phyloP scores from a whole-genome alignment of 164 flowering plant genomes.

The Euptelea pleiosperma region DNA sequence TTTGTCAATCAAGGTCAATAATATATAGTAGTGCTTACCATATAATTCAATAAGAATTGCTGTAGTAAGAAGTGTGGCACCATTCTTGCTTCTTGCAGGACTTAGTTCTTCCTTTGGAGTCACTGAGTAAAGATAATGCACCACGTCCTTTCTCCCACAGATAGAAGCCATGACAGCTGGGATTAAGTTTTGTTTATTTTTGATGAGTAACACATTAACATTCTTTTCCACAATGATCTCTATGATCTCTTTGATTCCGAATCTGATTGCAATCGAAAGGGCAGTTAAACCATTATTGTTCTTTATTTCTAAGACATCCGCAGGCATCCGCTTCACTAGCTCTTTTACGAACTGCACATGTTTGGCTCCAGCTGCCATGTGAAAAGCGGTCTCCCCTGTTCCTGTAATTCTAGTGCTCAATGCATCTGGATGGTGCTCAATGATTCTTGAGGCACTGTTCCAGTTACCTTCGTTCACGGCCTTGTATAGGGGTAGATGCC shows the following conservation, averaged over 20 bases:
- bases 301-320: too few relatives aligned
- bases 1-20: neutral
- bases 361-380: constrained; percentile 3
- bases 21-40: neutral
- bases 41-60: neutral
- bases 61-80: neutral
- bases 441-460: constrained; percentile 9
- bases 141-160: constrained; percentile 14
- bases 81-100: neutral
- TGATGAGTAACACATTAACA: neutral
- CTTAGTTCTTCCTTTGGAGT: neutral
- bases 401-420: constrained; percentile 6
- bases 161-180: constrained; percentile 11
- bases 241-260: constrained; percentile 8
- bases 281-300: constrained; percentile 1
- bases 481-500: constrained; percentile 13
- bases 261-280: constrained; percentile 2
- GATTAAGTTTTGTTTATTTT: neutral
- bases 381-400: constrained; percentile 8
- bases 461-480: constrained; percentile 13
- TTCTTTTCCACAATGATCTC: constrained; percentile 6
- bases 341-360: constrained; percentile 3
- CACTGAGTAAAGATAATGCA: constrained; percentile 3
- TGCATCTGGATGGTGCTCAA: constrained; percentile 7
- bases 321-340: constrained; percentile 9